phyloP scores from a whole-genome alignment of 805 yeast genomes.

The Candida silvatica region DNA sequence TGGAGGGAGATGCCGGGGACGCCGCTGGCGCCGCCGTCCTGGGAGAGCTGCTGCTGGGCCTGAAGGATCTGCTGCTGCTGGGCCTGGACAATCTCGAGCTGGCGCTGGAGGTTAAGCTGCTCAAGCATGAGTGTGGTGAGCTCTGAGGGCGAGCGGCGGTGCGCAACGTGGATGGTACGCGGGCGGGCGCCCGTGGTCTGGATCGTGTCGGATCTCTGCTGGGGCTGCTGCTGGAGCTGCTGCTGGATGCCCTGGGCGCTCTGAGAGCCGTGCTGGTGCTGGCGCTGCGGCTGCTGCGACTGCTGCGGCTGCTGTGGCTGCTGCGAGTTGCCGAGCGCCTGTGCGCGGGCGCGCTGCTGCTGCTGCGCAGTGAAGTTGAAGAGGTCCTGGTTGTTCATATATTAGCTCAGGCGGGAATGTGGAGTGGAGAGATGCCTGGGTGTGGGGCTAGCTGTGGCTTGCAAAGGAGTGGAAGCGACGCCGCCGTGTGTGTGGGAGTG shows the following conservation, averaged over 20 bases:
- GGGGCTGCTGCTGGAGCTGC: background rate
- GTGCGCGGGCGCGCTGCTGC: no score
- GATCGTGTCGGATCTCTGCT: slow-evolving; percentile 22
- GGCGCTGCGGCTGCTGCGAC: background rate
- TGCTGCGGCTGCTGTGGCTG: background rate
- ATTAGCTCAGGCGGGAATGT: no score
- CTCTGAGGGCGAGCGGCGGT: slow-evolving; percentile 92
- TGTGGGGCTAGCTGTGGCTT: no score
- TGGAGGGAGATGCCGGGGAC: background rate
- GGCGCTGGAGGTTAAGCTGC: slow-evolving; percentile 83
- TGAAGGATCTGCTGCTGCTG: slow-evolving; percentile 86
- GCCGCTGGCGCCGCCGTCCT: slow-evolving; percentile 16
- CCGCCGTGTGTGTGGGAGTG: no score
- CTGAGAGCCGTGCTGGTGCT: background rate
- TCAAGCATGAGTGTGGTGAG: slow-evolving; percentile 89
- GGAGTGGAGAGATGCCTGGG: no score
- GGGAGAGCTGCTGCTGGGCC: slow-evolving; percentile 44
- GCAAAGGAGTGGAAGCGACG: no score
- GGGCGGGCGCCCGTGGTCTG: slow-evolving; percentile 31
- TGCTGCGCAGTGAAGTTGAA: no score
- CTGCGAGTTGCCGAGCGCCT: no score
- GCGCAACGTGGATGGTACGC: slow-evolving; percentile 83
- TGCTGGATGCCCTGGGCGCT: background rate
- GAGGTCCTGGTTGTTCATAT: no score
- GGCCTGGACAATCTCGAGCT: slow-evolving; percentile 82